Evolutionary conservation across 257 asterid genomes (phyloP).

Genomic region (Solanum pimpinellifolium): DNA sequence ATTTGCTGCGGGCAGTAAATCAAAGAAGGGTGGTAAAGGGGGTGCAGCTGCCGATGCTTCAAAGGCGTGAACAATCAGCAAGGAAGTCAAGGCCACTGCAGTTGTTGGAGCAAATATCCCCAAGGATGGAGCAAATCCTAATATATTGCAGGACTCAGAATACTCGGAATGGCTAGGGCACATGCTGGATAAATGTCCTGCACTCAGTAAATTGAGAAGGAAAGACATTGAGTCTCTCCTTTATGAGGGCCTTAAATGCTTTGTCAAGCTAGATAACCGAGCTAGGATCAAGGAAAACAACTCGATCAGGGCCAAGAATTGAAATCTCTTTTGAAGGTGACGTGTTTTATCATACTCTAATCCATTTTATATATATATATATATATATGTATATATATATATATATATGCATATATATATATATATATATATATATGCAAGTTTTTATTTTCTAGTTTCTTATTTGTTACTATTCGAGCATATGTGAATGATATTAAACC

Average conservation of each 20-base stretch:
- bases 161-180: neutral
- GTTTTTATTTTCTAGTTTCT: neutral
- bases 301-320: constrained; percentile 42
- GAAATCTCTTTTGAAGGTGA: neutral
- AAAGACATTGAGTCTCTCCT: neutral
- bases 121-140: neutral
- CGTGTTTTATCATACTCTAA: neutral
- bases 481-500: neutral
- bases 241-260: neutral
- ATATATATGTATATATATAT: too few relatives aligned
- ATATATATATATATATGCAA: neutral
- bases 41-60: neutral
- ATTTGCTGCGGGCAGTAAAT: neutral
- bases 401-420: neutral
- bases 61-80: neutral
- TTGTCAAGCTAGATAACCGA: constrained; percentile 84
- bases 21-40: neutral
- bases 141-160: neutral
- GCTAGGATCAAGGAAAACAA: constrained; percentile 86
- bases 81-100: neutral
- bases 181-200: neutral
- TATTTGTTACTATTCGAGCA: neutral
- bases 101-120: neutral
- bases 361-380: neutral
- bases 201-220: neutral